Base-by-base conservation (phyloP, 2,329 filamentous ascomycete genomes). In the Colletotrichum sp. region DNA sequence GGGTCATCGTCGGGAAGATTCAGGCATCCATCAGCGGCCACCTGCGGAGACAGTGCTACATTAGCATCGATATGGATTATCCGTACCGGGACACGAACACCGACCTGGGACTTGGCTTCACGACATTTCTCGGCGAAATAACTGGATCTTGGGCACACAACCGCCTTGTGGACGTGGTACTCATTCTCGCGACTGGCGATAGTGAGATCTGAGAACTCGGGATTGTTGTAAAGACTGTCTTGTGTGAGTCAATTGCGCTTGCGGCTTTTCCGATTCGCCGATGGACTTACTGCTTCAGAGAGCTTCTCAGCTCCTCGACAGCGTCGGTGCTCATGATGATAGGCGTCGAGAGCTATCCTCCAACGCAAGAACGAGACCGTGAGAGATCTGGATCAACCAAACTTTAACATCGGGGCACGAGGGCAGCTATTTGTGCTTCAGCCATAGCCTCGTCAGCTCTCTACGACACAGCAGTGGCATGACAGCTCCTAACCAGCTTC, bases 111-210 rank as follows among this genome's bases (percentile, higher is more conserved):
- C 9, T 48, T 59, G n/a, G 21, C 13, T 5, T 64, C 72, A 18
- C 67, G 72, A 26, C 59, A 71, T n/a, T 71, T 26, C 6, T 32
- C n/a, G n/a, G 72, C 67, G 55, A 74, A 71, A 48, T 60, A 74
- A 1, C 43, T 48, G 2, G 72, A 71, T n/a, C 72, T 65, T 21
- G 72, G 67, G 30, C 72, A 74, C n/a, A 74, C 72, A 5, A 74
- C 48, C 13, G 72, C 67, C 61, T 61, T 74, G n/a, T 74, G 72
- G 2, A 74, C 72, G 7, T 36, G 67, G 4, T 74, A 71, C 39
- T 71, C 61, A 8, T 26, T 8, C 9, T 74, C 43, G 26, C 67
- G 24, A 36, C 59, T 74, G 7, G 48, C 36, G 6, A 74, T 74
- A 1, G 67, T 74, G 9, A 74, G 60, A 32, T 74, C 72, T 9